These are phyloP conservation scores for Inonotus obliquus DNA, from an alignment of 1,284 basidiomycete genomes.

Conservation along the genomic window DNA sequence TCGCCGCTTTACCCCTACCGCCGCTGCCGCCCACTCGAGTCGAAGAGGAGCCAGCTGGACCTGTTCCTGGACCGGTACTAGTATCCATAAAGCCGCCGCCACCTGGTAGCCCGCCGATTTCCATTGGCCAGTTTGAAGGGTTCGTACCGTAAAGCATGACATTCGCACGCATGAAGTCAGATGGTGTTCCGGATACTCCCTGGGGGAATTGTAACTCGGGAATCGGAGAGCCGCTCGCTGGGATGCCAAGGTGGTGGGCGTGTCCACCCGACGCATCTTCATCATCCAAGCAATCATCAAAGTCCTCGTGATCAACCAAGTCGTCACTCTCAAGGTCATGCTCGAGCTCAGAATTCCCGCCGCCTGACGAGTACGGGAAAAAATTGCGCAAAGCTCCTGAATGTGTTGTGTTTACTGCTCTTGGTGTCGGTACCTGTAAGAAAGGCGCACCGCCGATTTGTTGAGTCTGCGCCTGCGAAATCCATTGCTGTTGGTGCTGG, in stretches of 20 bases:
- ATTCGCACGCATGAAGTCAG: conserved; percentile 10
- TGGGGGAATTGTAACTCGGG: conserved; percentile 16
- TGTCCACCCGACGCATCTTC: neutral
- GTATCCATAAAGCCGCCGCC: neutral
- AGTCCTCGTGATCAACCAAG: conserved; percentile 11
- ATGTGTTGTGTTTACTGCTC: conserved; percentile 1
- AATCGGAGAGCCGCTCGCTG: conserved; percentile 2
- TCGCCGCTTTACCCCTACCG: neutral
- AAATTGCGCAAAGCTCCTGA: neutral
- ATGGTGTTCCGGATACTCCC: conserved; percentile 13
- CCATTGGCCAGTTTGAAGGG: conserved; percentile 8
- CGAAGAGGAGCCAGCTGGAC: neutral
- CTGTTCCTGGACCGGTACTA: neutral
- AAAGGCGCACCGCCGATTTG: neutral
- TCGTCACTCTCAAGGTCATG: conserved; percentile 9
- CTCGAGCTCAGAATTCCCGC: neutral
- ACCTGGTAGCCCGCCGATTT: neutral
- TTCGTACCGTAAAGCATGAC: conserved; percentile 8
- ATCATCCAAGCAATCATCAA: conserved; percentile 15
- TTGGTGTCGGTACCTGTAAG: conserved; percentile 1
- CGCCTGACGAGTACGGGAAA: neutral
- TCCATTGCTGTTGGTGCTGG: neutral
- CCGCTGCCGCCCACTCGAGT: neutral
- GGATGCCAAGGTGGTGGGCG: neutral
- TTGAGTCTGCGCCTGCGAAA: neutral